Base-by-base conservation (phyloP, 1,284 basidiomycete species). In the Cyathus olla region DNA sequence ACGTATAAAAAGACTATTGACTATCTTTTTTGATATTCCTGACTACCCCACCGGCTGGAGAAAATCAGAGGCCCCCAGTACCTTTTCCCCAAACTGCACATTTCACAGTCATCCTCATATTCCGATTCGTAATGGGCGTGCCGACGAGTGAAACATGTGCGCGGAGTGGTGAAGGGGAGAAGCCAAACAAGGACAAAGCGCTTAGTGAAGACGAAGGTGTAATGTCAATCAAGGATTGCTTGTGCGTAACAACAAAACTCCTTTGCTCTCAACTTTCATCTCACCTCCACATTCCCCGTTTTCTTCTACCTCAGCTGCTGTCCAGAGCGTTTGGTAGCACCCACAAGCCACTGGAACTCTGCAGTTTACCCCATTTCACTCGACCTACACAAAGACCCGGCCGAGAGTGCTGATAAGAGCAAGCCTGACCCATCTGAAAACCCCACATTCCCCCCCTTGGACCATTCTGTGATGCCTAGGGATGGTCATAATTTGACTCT, bases 391-490 rank as follows among this genome's bases (percentile, higher is more conserved):
- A 26, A 57, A 69, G 66, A 69, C 50, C 63, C 68, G 61, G 66
- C 66, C 68, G 68, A 62, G 59, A 60, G 53, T 13, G 24, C 62
- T 60, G 65, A 66, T 68, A 68, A 68, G 60, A 35, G 53, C 51
- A 37, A 31, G 42, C 26, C 31, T 15, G 48, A 53, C 31, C 21
- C 55, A n/a, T 64, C 59, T 49, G 40, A 27, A 19, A 44, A 52
- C 21, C 59, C 48, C 55, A 28, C 24, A 27, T 55, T n/a, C 29
- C 55, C n/a, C n/a, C n/a, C n/a, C n/a, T n/a, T n/a, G n/a, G n/a
- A n/a, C n/a, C 60, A 61, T 56, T 68, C 66, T 72, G 68, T 71
- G 56, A 79, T 78, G 77, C 71, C 73, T 70, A 35, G 59, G 55
- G 68, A 77, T 72, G 72, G 65, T 56, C 65, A 57, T 60, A 64